A percentile compares a stretch with the other conserved stretches of the same genome.
Conservation (phyloP, 305 asterid genomes). For the Nicotiana rustica region DNA sequence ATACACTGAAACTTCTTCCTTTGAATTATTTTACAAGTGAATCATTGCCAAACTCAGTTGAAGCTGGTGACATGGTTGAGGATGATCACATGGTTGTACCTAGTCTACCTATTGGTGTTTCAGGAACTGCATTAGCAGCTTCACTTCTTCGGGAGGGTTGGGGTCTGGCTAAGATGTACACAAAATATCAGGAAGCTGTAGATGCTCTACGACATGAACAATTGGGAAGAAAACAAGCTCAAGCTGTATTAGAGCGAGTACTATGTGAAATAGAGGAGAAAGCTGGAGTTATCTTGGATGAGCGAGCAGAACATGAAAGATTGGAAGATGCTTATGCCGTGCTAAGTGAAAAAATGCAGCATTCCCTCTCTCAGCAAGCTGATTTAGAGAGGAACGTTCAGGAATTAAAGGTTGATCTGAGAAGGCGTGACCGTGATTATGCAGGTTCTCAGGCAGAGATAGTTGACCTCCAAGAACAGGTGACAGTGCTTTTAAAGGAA, state of each 20-base stretch:
- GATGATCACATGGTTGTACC: conserved; percentile 80
- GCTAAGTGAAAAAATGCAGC: conserved; percentile 74
- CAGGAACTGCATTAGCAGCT: conserved; percentile 97
- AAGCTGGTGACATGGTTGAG: conserved; percentile 51
- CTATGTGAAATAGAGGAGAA: conserved; percentile 89
- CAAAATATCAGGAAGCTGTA: conserved; percentile 92
- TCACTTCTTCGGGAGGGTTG: conserved; percentile 98
- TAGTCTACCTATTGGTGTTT: conserved; percentile 77
- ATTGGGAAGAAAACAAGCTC: conserved; percentile 86
- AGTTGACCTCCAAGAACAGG: conserved; percentile 91
- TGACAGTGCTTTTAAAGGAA: conserved; percentile 87
- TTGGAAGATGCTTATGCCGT: conserved; percentile 73
- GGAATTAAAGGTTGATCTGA: conserved; percentile 84
- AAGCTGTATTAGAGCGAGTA: conserved; percentile 91
- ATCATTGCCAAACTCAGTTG: conserved; percentile 44
- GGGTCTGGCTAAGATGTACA: conserved; percentile 85
- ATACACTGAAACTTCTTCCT: conserved; percentile 59
- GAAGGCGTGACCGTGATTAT: conserved; percentile 81
- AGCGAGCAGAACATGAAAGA: conserved; percentile 93
- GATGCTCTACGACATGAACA: conserved; percentile 94
- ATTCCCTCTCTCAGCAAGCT: conserved; percentile 70
- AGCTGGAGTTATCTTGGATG: conserved; percentile 84
- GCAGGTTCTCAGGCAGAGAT: conserved; percentile 74
- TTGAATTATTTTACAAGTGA: conserved; percentile 52
- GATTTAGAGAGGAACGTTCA: conserved; percentile 63